Evolutionary conservation across 176 grass and related monocot genomes (phyloP), one percentile per base, ranked within the genome.

Genomic region (Luzula sylvatica): DNA sequence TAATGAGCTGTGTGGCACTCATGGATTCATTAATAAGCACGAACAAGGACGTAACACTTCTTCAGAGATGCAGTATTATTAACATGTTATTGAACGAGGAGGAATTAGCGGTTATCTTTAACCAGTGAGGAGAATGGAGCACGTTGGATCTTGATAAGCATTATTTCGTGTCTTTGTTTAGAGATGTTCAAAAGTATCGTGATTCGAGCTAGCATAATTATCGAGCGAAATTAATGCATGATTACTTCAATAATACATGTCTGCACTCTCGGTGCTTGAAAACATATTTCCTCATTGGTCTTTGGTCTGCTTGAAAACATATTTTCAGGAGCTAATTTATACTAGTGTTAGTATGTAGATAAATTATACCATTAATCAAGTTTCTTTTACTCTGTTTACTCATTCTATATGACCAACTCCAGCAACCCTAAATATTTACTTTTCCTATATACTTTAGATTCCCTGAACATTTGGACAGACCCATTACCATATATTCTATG

Each of bases 201-300:
- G 29, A 20, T 7, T 56, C 13, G 7, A 26, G 35, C 8, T 57
- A 35, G 65, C 65, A 16, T 25, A 42, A 29, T 8, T 28, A 17
- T 45, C 38, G 66, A 21, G 20, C 13, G 7, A 55, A 42, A 55
- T 30, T 69, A 41, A 53, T 41, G 50, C 65, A 24, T 3, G 32
- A 68, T 20, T 68, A 68, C 48, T 68, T 58, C 30, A 58, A 58
- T 7, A 58, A 58, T 20, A 28, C 55, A 0, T 58, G 30, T 58
- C 55, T 58, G 55, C 11, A 39, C 55, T 58, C 19, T 58, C 55
- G 15, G 55, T 58, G 11, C 35, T 58, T 42, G 55, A n/a, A n/a
- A n/a, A n/a, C n/a, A n/a, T n/a, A n/a, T n/a, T n/a, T n/a, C n/a
- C n/a, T n/a, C n/a, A n/a, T n/a, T n/a, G n/a, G n/a, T n/a, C n/a